Conservation (phyloP, 495 filamentous ascomycete species). For the Penicillium macrosclerotiorum region DNA sequence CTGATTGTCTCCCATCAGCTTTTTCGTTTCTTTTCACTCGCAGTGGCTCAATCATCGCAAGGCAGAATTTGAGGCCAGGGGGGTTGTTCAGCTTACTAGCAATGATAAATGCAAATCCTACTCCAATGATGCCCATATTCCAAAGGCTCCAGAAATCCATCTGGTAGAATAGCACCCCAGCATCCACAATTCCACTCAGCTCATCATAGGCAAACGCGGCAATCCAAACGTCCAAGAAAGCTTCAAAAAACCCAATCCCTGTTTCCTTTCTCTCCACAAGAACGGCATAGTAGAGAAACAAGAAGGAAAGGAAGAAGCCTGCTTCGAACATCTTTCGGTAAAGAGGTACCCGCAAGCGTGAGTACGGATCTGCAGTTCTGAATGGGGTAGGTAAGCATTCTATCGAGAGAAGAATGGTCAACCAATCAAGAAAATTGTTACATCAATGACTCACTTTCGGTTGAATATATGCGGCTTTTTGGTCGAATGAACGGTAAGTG, state of each 20-base stretch:
- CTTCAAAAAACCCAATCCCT: slow-evolving; percentile 50
- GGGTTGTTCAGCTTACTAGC: slow-evolving; percentile 55
- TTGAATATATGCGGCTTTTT: slow-evolving; percentile 86
- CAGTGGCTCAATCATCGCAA: slow-evolving; percentile 1
- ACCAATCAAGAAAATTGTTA: no score
- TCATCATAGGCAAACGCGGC: slow-evolving; percentile 87
- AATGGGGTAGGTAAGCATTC: slow-evolving; percentile 5
- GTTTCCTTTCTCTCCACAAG: slow-evolving; percentile 59
- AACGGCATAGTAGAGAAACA: slow-evolving; percentile 81
- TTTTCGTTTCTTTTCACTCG: not conserved
- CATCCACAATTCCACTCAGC: slow-evolving; percentile 76
- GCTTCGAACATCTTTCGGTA: slow-evolving; percentile 91
- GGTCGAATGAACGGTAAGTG: slow-evolving; percentile 66
- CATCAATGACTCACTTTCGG: slow-evolving; percentile 40
- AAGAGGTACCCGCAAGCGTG: slow-evolving; percentile 80
- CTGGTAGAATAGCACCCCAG: slow-evolving; percentile 77
- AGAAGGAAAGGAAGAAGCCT: slow-evolving; percentile 77
- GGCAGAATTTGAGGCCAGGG: slow-evolving; percentile 8
- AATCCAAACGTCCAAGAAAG: slow-evolving; percentile 65
- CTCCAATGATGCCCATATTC: slow-evolving; percentile 83
- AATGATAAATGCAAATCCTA: slow-evolving; percentile 70
- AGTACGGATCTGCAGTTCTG: slow-evolving; percentile 75
- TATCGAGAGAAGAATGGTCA: not conserved
- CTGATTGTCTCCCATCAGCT: slow-evolving; percentile 35
- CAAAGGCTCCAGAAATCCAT: slow-evolving; percentile 90